phyloP scores from a whole-genome alignment of 371 early-diverging fungal genomes.

The Paraphysoderma sedebokerense region DNA sequence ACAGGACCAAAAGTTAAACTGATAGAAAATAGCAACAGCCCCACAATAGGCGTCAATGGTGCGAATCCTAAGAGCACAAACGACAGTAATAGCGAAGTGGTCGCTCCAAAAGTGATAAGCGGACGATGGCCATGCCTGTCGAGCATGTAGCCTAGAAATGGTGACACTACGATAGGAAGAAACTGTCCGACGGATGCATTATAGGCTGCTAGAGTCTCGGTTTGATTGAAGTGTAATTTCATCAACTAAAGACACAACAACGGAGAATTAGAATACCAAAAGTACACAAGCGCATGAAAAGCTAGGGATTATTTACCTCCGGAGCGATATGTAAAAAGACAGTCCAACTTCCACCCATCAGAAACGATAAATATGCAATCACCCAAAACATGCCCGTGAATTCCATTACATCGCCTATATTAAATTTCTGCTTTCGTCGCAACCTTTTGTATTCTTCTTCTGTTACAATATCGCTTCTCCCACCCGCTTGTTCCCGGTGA shows the following conservation, averaged over 20 bases:
- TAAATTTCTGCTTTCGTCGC: conserved; percentile 36
- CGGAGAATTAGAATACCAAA: neutral
- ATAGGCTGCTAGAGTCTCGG: conserved; percentile 36
- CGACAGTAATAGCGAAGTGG: conserved; percentile 20
- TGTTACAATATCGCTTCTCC: too few species aligned
- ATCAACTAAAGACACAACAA: conserved; percentile 32
- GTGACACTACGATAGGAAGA: conserved; percentile 44
- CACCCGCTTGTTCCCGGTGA: conserved; percentile 7
- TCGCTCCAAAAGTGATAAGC: conserved; percentile 26
- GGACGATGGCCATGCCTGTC: conserved; percentile 42
- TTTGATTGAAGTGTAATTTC: conserved; percentile 34
- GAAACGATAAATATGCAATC: conserved; percentile 35
- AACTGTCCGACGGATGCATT: conserved; percentile 45
- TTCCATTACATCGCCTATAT: conserved; percentile 28
- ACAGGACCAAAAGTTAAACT: conserved; percentile 50
- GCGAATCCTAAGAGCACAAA: conserved; percentile 36
- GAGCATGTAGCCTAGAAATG: conserved; percentile 39
- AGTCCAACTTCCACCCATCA: conserved; percentile 51
- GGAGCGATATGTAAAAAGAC: conserved; percentile 51
- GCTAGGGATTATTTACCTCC: conserved; percentile 7
- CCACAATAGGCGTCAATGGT: conserved; percentile 25
- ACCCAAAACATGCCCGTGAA: conserved; percentile 49
- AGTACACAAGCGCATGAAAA: neutral
- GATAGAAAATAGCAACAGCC: conserved; percentile 39
- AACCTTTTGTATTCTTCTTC: conserved; percentile 19